These are phyloP conservation scores for Tetrapisispora phaffii DNA, from an alignment of 805 yeast genomes.

Conservation along the genomic window DNA sequence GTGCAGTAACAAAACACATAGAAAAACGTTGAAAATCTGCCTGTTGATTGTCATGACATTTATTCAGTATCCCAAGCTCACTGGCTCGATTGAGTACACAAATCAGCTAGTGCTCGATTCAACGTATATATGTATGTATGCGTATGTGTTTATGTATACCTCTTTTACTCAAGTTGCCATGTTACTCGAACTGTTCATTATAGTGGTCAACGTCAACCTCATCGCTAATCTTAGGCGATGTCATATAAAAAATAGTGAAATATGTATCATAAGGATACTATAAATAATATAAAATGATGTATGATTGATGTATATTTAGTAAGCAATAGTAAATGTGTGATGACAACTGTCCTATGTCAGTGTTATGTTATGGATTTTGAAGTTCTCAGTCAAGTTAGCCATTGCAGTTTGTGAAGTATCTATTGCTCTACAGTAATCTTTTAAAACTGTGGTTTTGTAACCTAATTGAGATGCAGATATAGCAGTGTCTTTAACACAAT, in stretches of 20 bases:
- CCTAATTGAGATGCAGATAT: conserved; percentile 56
- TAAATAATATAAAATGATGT: too few species aligned
- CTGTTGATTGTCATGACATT: background rate
- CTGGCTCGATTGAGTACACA: too few species aligned
- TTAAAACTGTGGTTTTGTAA: conserved; percentile 51
- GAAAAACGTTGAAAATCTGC: too few species aligned
- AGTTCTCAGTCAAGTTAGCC: conserved; percentile 12
- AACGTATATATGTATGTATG: background rate
- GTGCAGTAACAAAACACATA: background rate
- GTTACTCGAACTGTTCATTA: too few species aligned
- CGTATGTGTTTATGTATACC: too few species aligned
- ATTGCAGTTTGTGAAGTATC: conserved; percentile 32
- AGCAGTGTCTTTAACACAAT: conserved; percentile 73
- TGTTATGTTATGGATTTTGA: conserved; percentile 12
- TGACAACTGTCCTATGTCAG: background rate
- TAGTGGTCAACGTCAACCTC: background rate
- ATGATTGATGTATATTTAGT: background rate
- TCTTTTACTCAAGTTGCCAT: background rate
- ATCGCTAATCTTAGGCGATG: background rate
- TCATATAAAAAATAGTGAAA: background rate
- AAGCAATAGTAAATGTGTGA: background rate
- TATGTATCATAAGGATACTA: background rate
- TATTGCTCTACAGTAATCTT: conserved; percentile 49
- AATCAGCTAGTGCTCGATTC: too few species aligned
- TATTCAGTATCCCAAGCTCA: background rate